A percentile compares a stretch with the other conserved stretches of the same genome.
Conservation (phyloP, 306 rosid genomes). For the Sphenostylis stenocarpa region DNA sequence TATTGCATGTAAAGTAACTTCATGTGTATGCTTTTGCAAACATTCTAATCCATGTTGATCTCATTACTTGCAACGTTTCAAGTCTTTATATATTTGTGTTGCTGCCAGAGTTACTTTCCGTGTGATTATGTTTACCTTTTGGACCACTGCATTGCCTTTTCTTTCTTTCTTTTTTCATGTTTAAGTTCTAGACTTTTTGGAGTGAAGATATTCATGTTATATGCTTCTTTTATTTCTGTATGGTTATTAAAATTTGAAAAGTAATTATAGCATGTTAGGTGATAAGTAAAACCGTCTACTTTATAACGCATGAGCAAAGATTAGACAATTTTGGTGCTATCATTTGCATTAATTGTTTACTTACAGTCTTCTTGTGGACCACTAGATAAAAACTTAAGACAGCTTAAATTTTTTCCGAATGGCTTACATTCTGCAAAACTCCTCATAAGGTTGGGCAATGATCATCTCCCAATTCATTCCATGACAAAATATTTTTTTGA, state of each 20-base stretch:
- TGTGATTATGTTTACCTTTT: background rate
- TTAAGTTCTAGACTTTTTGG: background rate
- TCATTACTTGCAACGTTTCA: background rate
- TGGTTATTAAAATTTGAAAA: background rate
- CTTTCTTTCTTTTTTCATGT: background rate
- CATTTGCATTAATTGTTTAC: constrained; percentile 5
- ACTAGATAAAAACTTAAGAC: background rate
- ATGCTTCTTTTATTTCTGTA: background rate
- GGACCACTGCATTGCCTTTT: background rate
- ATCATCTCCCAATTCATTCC: constrained; percentile 4
- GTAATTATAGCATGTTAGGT: background rate
- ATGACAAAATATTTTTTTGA: background rate
- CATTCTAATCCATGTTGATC: background rate
- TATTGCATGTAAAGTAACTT: background rate
- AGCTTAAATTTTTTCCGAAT: background rate
- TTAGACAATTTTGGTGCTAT: background rate
- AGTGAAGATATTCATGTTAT: background rate
- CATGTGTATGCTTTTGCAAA: background rate
- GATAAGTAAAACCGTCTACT: background rate
- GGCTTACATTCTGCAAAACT: constrained; percentile 21
- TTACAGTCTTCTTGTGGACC: constrained; percentile 9
- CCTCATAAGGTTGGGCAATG: background rate
- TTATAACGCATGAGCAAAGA: background rate
- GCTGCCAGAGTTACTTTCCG: background rate
- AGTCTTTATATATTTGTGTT: background rate